phyloP scores from a whole-genome alignment of 768 basidiomycete species.

The Boletus sp. region DNA sequence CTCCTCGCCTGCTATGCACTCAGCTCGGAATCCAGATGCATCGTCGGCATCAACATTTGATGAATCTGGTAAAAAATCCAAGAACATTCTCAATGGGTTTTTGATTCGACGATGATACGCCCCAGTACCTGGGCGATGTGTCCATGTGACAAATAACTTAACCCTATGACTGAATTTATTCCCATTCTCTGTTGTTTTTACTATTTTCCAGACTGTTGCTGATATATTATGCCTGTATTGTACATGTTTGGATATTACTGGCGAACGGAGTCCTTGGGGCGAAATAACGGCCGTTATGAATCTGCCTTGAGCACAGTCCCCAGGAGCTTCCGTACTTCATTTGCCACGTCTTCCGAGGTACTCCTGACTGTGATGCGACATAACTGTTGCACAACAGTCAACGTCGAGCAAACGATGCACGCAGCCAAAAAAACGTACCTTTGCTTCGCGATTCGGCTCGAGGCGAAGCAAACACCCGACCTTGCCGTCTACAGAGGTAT shows the following conservation, averaged over 20 bases:
- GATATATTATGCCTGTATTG: constrained; percentile 29
- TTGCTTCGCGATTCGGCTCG: constrained; percentile 95
- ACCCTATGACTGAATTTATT: background rate
- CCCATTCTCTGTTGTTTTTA: background rate
- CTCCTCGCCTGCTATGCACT: constrained; percentile 7
- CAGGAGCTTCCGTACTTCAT: constrained; percentile 59
- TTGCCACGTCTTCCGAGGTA: constrained; percentile 88
- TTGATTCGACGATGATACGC: constrained; percentile 36
- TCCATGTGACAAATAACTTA: background rate
- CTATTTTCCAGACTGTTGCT: constrained; percentile 5
- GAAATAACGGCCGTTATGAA: constrained; percentile 5
- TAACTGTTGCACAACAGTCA: constrained; percentile 47
- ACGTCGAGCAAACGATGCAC: background rate
- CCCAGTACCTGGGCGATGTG: background rate
- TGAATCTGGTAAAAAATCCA: constrained; percentile 33
- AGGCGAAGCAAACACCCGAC: constrained; percentile 91
- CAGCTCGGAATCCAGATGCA: constrained; percentile 1
- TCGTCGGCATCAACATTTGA: constrained; percentile 8
- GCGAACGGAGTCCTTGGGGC: constrained; percentile 3
- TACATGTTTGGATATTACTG: constrained; percentile 14
- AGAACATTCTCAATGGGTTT: constrained; percentile 42
- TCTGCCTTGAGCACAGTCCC: constrained; percentile 38
- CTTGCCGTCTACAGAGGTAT: constrained; percentile 89
- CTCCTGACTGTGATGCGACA: constrained; percentile 93
- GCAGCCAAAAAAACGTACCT: constrained; percentile 48